phyloP scores from a whole-genome alignment of 768 basidiomycete species.

The Candolleomyces aberdarensis region DNA sequence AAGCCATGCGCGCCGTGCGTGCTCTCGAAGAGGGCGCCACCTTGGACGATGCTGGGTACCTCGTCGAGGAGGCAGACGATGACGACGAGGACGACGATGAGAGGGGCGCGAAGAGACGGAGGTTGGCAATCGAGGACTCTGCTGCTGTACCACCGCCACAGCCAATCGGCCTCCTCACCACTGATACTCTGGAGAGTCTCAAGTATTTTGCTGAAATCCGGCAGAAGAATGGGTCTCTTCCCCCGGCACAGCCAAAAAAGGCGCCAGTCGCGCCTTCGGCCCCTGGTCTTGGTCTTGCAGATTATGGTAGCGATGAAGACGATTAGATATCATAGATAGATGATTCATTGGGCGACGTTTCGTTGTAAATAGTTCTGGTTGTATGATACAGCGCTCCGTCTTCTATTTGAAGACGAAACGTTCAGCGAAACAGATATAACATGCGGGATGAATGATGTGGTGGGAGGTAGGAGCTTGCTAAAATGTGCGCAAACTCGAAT shows the following conservation, averaged over 20 bases:
- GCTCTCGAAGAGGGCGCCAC: constrained; percentile 82
- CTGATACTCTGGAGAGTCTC: constrained; percentile 85
- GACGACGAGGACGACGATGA: constrained; percentile 19
- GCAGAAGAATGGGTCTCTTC: constrained; percentile 51
- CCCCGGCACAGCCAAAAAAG: constrained; percentile 23
- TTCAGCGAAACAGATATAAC: not conserved
- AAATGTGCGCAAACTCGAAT: not conserved
- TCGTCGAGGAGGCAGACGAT: constrained; percentile 28
- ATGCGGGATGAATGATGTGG: no score
- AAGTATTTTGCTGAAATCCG: constrained; percentile 90
- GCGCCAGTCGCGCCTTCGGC: constrained; percentile 24
- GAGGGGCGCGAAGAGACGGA: constrained; percentile 29
- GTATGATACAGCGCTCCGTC: no score
- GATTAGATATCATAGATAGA: constrained; percentile 16
- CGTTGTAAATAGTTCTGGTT: not conserved
- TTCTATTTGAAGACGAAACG: not conserved
- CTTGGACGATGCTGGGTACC: constrained; percentile 39
- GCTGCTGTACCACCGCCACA: constrained; percentile 13
- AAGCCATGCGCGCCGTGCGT: constrained; percentile 82
- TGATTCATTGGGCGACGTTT: no score
- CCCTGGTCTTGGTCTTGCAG: constrained; percentile 57
- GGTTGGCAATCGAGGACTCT: constrained; percentile 25
- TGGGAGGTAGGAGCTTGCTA: not conserved
- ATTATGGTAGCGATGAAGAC: constrained; percentile 77
- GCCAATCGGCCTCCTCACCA: constrained; percentile 63